Evolutionary conservation across 768 basidiomycete species (phyloP), one percentile per base, ranked within the genome.

Genomic region (Agaricus subrufescens): DNA sequence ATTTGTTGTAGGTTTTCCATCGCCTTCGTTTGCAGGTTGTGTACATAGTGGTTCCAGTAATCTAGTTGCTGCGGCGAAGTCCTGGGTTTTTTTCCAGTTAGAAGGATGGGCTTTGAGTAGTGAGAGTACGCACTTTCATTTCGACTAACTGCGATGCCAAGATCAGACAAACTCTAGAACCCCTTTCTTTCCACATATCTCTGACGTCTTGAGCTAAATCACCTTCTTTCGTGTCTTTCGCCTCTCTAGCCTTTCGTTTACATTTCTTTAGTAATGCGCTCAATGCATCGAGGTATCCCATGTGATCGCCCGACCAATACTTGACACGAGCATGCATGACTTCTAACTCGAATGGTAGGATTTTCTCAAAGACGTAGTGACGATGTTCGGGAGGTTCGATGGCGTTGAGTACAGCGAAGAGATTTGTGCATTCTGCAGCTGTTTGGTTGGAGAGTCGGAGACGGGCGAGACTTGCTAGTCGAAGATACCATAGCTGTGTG

Each of bases 401-500:
- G 30, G 76, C 74, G 58, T 82, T 78, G 46, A 93, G 80, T 26
- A 86, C 85, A 15, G 80, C 71, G 67, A 89, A 93, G 25, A 94
- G 78, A 69, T 91, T 91, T 9, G 81, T 85, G 66, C 87, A 87
- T 71, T 94, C 91, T 25, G 89, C 88, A 1, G 88, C 81, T n/a
- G 86, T 86, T 66, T 94, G 91, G 66, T 92, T 92, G 74, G 87
- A 91, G 46, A 94, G 80, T 46, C 91, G 84, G 45, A 94, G 79
- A 15, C 91, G 86, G 45, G 91, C 83, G 29, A 94, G 81, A 54
- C 83, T 83, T 27, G 88, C 83, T 5, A 94, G 78, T 6, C 91
- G 89, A 46, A 93, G 82, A 64, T 87, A 88, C 91, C 91, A 94
- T 29, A 92, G 81, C 89, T 92, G 29, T 34, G 3, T 34, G 19